Base-by-base conservation (phyloP, 805 yeast species). In the Saturnispora bothae region DNA sequence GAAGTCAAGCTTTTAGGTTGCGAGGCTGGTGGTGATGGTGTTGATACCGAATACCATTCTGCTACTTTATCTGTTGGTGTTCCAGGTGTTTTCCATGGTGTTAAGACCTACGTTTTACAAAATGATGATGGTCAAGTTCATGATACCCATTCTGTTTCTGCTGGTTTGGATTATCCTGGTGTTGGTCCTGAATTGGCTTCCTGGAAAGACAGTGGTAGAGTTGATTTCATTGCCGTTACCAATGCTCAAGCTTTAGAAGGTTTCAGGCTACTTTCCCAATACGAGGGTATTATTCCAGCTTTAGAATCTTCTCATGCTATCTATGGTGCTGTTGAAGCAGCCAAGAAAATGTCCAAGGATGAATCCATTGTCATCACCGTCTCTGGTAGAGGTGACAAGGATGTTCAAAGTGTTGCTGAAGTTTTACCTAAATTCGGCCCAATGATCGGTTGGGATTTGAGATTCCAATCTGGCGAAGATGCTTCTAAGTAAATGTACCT, bases 361-460 rank as follows among this genome's bases (percentile, higher is more conserved):
- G 71, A 86, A 63, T 76, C 85, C 56, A 66, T 92, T 42, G 79
- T 92, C 43, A 81, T 92, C 55, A 86, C 86, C 59, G 73, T 92
- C 41, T 85, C 96, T 37, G 99, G 99, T 53, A 83, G 99, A 71
- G 99, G 98, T 65, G 98, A 92, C 60, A 92, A 92, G 67, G 98
- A 92, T 60, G 98, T 92, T 28, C 96, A 86, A 64, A 83, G 88
- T 59, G 96, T 92, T 39, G 98, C 98, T 33, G 96, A 92, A 61
- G 76, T 79, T 38, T 70, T 92, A 56, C 98, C 98, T 33, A 73
- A 65, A 46, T 66, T 85, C 40, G 99, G 99, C 31, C 94, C 92
- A 34, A 57, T 77, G 60, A 89, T 92, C 54, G 92, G 81, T 53
- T 92, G 98, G 98, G 96, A 89, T 59, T 69, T 92, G 57, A 76